Percentiles rank a stretch among this genome's conserved stretches.
Conservation (phyloP, 129 eudicot species). For the Artemisia annua region DNA sequence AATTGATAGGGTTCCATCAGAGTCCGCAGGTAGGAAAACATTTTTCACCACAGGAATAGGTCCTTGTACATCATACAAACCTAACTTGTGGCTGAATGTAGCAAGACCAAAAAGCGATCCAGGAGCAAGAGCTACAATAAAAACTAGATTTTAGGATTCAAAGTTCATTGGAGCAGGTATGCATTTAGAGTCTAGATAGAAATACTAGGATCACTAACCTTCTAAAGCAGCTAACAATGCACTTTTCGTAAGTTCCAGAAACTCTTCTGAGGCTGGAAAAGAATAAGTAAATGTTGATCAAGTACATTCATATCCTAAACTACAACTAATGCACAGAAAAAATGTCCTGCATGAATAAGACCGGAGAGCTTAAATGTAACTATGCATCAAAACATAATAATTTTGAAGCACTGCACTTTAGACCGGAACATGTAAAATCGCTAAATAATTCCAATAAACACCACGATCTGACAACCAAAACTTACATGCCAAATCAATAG, state of each 20-base stretch:
- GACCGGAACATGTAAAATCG: constrained; percentile 1
- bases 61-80: constrained; percentile 96
- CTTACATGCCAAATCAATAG: constrained; percentile 96
- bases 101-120: constrained; percentile 98
- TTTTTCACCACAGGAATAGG: constrained; percentile 96
- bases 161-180: constrained; percentile 4
- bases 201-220: constrained; percentile 51
- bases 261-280: constrained; percentile 89
- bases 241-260: constrained; percentile 93
- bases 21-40: constrained; percentile 72
- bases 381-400: too few species aligned
- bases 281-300: neutral
- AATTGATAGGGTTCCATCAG: constrained; percentile 58
- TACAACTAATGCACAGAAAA: neutral
- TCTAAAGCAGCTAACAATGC: constrained; percentile 96
- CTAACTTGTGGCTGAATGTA: constrained; percentile 94
- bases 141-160: constrained; percentile 13
- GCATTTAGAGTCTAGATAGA: constrained; percentile 7
- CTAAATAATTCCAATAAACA: constrained; percentile 7
- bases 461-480: constrained; percentile 8
- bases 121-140: constrained; percentile 76
- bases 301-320: constrained; percentile 1
- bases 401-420: too few species aligned
- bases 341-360: too few species aligned
- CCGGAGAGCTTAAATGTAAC: too few species aligned